Percentiles rank a stretch among this genome's conserved stretches.
Evolutionary conservation across 495 filamentous ascomycete species (phyloP).

Genomic region (Aspergillus asperescens): DNA sequence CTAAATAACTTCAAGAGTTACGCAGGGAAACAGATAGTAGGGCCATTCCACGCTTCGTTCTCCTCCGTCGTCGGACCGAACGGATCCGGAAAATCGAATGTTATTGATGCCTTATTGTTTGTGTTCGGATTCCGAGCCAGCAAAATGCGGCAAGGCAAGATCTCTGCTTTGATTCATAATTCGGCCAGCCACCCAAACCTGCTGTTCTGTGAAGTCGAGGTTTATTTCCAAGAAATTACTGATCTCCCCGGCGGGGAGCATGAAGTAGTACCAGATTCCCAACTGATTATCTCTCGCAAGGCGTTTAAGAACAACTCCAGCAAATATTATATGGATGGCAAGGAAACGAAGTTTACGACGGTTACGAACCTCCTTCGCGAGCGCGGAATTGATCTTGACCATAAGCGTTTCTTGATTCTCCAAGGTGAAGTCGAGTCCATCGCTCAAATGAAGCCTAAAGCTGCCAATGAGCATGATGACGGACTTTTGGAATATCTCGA

Average conservation of each 20-base stretch:
- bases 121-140: slow-evolving; percentile 98
- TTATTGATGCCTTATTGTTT: slow-evolving; percentile 95
- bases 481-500: slow-evolving; percentile 95
- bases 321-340: slow-evolving; percentile 93
- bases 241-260: slow-evolving; percentile 71
- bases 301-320: slow-evolving; percentile 98
- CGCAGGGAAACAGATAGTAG: slow-evolving; percentile 89
- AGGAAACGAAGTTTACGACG: slow-evolving; percentile 80
- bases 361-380: slow-evolving; percentile 87
- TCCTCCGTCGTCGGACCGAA: slow-evolving; percentile 99
- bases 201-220: slow-evolving; percentile 87
- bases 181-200: slow-evolving; percentile 80
- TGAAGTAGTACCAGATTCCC: slow-evolving; percentile 73
- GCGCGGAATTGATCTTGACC: slow-evolving; percentile 88
- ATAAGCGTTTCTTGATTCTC: slow-evolving; percentile 95
- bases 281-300: slow-evolving; percentile 79
- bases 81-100: slow-evolving; percentile 97
- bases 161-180: slow-evolving; percentile 95
- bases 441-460: slow-evolving; percentile 98
- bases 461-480: slow-evolving; percentile 89
- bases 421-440: slow-evolving; percentile 98
- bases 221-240: slow-evolving; percentile 91
- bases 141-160: slow-evolving; percentile 99
- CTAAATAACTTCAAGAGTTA: slow-evolving; percentile 98
- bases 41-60: slow-evolving; percentile 94